Conservation (phyloP, 345 rosid genomes). For the Orychophragmus violaceus region DNA sequence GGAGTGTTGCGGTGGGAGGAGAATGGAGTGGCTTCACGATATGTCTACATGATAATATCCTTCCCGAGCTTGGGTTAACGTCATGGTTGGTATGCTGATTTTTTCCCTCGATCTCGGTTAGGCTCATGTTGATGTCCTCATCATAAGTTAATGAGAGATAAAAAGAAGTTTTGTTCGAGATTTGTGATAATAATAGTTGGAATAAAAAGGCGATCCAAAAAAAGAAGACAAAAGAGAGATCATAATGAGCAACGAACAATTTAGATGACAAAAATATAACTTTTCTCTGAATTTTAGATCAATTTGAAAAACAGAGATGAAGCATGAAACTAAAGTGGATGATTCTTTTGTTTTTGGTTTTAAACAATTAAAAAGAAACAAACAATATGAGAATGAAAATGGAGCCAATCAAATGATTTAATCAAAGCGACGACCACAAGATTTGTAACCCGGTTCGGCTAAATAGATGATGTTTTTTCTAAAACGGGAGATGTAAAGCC, state of each 20-base stretch:
- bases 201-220: neutral
- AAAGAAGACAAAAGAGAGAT: no score
- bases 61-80: no score
- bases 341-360: neutral
- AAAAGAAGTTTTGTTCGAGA: slow-evolving; percentile 2
- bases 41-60: no score
- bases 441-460: no score
- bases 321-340: neutral
- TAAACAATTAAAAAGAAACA: neutral
- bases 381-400: neutral
- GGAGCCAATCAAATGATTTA: neutral
- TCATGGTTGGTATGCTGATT: no score
- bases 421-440: neutral
- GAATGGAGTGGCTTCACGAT: no score
- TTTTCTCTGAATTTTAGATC: neutral
- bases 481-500: no score
- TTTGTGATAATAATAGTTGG: slow-evolving; percentile 21
- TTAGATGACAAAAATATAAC: neutral
- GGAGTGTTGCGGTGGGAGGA: no score
- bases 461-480: no score
- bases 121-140: no score
- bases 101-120: no score
- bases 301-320: neutral
- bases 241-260: neutral
- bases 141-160: slow-evolving; percentile 9